phyloP scores from a whole-genome alignment of 768 basidiomycete genomes.

The Boletus speciosus region DNA sequence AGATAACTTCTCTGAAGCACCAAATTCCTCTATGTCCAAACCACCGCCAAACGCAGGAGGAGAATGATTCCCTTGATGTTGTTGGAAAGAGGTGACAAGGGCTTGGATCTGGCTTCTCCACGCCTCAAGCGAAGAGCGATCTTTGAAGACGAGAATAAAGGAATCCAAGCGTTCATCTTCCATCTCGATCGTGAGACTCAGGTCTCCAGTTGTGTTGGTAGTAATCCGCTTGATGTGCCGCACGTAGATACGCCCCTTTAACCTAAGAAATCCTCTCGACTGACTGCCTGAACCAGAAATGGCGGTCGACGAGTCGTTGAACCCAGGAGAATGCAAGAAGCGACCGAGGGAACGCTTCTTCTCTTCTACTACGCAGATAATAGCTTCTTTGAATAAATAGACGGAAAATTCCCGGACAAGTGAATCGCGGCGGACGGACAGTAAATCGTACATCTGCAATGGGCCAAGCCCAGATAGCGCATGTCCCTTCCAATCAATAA shows the following conservation, averaged over 20 bases:
- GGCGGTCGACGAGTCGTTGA: slow-evolving; percentile 50
- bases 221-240: slow-evolving; percentile 89
- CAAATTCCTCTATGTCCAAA: slow-evolving; percentile 71
- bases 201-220: slow-evolving; percentile 75
- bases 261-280: slow-evolving; percentile 68
- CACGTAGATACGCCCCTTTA: slow-evolving; percentile 95
- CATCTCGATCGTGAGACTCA: slow-evolving; percentile 97
- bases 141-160: slow-evolving; percentile 94
- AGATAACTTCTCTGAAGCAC: slow-evolving; percentile 70
- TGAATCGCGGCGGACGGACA: slow-evolving; percentile 84
- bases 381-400: slow-evolving; percentile 95
- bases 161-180: slow-evolving; percentile 90
- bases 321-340: slow-evolving; percentile 62
- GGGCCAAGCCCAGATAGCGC: slow-evolving; percentile 85
- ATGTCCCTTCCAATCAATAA: slow-evolving; percentile 96
- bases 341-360: slow-evolving; percentile 80
- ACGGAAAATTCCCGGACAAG: slow-evolving; percentile 93
- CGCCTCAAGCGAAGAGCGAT: slow-evolving; percentile 80
- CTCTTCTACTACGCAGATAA: slow-evolving; percentile 98
- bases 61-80: slow-evolving; percentile 42
- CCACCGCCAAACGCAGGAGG: slow-evolving; percentile 34
- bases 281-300: slow-evolving; percentile 31
- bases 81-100: slow-evolving; percentile 70
- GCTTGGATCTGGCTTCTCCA: slow-evolving; percentile 84
- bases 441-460: slow-evolving; percentile 87